Base-by-base conservation (phyloP, 805 yeast genomes). In the Candida oleophila region DNA sequence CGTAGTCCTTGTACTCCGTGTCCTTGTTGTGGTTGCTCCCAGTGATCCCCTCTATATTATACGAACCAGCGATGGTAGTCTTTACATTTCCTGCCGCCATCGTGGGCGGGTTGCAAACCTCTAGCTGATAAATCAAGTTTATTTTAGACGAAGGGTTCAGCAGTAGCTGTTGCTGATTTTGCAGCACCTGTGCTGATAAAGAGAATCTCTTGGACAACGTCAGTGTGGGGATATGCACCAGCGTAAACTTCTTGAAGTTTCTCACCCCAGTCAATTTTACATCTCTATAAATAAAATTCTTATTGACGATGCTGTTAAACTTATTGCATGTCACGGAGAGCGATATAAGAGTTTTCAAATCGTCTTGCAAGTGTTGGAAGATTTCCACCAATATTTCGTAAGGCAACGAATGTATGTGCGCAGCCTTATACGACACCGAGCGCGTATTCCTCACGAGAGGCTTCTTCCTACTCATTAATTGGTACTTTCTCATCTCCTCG, bases 331-430 rank as follows among this genome's bases (percentile, higher is more conserved):
- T 61, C 3, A 64, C 50, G 2, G 74, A 62, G 3, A 73, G 41
- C 4, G 39, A 47, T 3, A 67, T 44, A 43, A 66, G 55, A 15
- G 59, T 61, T 8, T 48, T 42, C 9, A 42, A 33, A 41, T 61
- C 59, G 7, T 48, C 48, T 3, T 47, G 51, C n/a, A 70, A 52
- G 38, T 57, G 49, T 9, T 53, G 49, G 22, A 76, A 60, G 20
- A 76, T 62, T 34, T 60, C 57, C n/a, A 64, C 47, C 2, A 77
- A 47, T 5, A 77, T 56, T 50, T 77, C 81, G n/a, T 57, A 53
- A 5, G 81, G 81, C 1, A 76, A 56, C 9, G 74, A 69, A 46
- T 65, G 57, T 2, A 76, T 33, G 35, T 74, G 74, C 11, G 52
- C 46, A 5, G 52, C 43, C 2, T 68, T 64, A 45, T 72, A 72